Evolutionary conservation across 2,329 filamentous ascomycete species (phyloP).

Genomic region (Calonectria hongkongensis): DNA sequence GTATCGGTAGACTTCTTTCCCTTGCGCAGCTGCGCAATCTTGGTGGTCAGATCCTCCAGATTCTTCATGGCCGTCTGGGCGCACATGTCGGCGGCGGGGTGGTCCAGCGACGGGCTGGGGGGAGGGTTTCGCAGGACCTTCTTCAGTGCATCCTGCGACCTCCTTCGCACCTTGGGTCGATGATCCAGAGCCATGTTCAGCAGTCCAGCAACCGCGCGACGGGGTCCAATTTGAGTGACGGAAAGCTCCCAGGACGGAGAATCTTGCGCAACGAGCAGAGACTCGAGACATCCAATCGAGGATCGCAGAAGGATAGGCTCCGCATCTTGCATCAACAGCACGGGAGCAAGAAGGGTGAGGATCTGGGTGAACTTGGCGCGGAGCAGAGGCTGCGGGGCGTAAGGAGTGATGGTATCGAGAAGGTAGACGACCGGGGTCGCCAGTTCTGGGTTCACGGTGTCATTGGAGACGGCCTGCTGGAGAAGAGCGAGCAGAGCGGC

Average conservation of each 20-base stretch:
- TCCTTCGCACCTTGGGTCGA: constrained; percentile 94
- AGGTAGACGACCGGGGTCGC: constrained; percentile 94
- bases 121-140: constrained; percentile 90
- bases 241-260: constrained; percentile 90
- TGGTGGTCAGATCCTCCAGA: constrained; percentile 82
- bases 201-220: constrained; percentile 90
- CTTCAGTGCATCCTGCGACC: constrained; percentile 91
- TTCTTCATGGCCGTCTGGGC: constrained; percentile 91
- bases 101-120: constrained; percentile 92
- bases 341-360: constrained; percentile 88
- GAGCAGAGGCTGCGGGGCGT: constrained; percentile 89
- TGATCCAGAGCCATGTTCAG: constrained; percentile 90
- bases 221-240: constrained; percentile 87
- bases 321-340: constrained; percentile 85
- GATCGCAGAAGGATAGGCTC: constrained; percentile 91
- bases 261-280: constrained; percentile 93
- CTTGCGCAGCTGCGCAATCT: constrained; percentile 78
- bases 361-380: constrained; percentile 97
- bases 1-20: constrained; percentile 75
- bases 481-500: constrained; percentile 94
- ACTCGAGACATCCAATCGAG: constrained; percentile 94
- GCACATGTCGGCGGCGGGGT: constrained; percentile 97
- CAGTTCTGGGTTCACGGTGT: constrained; percentile 86
- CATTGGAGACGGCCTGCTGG: constrained; percentile 81
- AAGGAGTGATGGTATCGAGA: constrained; percentile 92